Evolutionary conservation across 208 protist genomes (phyloP), one percentile per base, ranked within the genome.

Genomic region (Trypanosoma vivax): DNA sequence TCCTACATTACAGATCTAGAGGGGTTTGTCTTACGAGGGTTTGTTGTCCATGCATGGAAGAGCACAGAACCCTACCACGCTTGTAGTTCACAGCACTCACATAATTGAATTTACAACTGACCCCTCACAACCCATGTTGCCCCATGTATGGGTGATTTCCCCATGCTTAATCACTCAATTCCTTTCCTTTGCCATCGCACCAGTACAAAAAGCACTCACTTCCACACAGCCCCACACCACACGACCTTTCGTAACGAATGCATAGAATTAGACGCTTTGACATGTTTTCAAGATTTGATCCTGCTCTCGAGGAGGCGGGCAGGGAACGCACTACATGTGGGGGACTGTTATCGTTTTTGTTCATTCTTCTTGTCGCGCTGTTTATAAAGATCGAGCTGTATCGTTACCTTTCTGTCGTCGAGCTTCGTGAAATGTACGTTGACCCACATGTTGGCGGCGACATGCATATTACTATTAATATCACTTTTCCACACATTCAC

Each of bases 281-380:
- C 60, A 75, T 89, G 16, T 96, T 94, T 52, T 76, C 88, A 30
- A 96, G 95, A 66, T 93, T 90, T 24, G 72, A 91, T 31, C 70
- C 83, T 19, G 81, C 86, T 39, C 92, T 94, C 45, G 69, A 85
- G 52, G 62, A 77, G 62, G 88, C 73, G 66, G 78, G 60, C 27
- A 70, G 67, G 43, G 78, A 91, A 38, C 64, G 76, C 35, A 82
- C 73, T 29, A 56, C 68, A 16, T n/a, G 51, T 18, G 79, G 79
- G 30, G 78, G 68, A 29, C 14, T 69, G 33, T 56, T 92, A 24
- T 92, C 83, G 14, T 25, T 89, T 18, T 45, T 61, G 39, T 65
- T 66, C 24, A 23, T 90, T 19, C 6, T 76, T 30, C 42, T 86
- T 29, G 74, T 94, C 23, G 23, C 67, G 1, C 31, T 82, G 6